Base-by-base conservation (phyloP, 2,329 filamentous ascomycete genomes). In the Aureobasidium subglaciale region DNA sequence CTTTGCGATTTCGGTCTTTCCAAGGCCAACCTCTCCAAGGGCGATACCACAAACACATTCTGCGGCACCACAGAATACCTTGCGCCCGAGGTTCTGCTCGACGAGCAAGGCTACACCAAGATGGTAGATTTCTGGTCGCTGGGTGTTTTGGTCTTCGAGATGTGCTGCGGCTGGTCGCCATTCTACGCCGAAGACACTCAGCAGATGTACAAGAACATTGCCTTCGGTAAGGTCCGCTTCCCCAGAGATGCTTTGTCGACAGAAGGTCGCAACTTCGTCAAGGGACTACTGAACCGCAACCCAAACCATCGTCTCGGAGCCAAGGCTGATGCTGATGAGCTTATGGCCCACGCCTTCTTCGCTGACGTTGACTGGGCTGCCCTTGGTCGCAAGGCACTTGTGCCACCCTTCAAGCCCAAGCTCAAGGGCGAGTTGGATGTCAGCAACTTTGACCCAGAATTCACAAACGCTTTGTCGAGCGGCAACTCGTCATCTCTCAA, bases 141-240 rank as follows among this genome's bases (percentile, higher is more conserved):
- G 11, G 93, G 93, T 56, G 93, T 99, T 45, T 78, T 99, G 55
- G 93, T 99, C 1, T 99, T 99, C 65, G 93, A 99, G 72, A 99
- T 99, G 93, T 99, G 93, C 76, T 99, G 93, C 65, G 93, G 93
- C 30, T 99, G 93, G 93, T 96, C 90, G 65, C 93, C 93, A 0
- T 99, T 99, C 74, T 99, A 97, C 65, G 93, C 93, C 56, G 93
- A 99, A 67, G 93, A 99, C 68, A 99, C 93, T 0, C 93, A 99
- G 72, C 93, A 99, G 71, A 99, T 99, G 93, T 99, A 99, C 78
- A 99, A 99, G 78, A 99, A 99, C 75, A 99, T 99, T 69, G 93
- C 93, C 0, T 99, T 99, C 67, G 93, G 93, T 68, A 99, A 99
- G 70, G 93, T 99, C 57, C 82, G 93, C 59, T 99, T 99, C 71